Evolutionary conservation across 1,284 basidiomycete species (phyloP), one percentile per base, ranked within the genome.

Genomic region (Moesziomyces sp.): DNA sequence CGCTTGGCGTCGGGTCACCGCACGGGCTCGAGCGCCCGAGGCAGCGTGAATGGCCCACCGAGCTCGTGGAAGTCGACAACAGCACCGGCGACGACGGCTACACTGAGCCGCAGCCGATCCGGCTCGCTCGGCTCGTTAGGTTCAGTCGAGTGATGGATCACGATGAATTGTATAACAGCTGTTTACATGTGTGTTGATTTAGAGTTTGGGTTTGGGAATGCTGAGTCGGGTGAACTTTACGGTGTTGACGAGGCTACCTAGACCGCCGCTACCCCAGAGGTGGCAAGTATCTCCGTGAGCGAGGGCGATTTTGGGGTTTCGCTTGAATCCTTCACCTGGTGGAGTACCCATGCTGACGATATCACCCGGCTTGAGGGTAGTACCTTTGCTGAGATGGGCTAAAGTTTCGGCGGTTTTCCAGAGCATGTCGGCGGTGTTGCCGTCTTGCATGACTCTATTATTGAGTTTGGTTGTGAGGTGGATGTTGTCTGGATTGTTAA

Each of bases 331-430:
- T 33, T 93, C 91, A 24, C 92, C 85, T 1, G 83, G 76, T 2
- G 55, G 69, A 4, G 75, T 80, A 1, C 68, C 77, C 49, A 92
- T 94, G 77, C 93, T 87, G 77, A 94, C 91, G 67, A 94, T 86
- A 0, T 91, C 90, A 1, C 93, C 94, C 0, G 92, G 89, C 66
- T 90, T 88, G 24, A 97, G 89, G 0, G 93, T 96, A 5, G 93
- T 93, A 1, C 91, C 93, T 33, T 54, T 64, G 24, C 60, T 66
- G 14, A 79, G 43, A 45, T 74, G 58, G 6, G 58, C 50, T 7
- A 79, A 35, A 0, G 77, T 79, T 58, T 79, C 77, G 7, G 81
- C 61, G 26, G 81, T 67, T 46, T 75, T 58, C 49, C 69, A 76
- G 19, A 83, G 80, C 77, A 83, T 70, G 33, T 78, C 64, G 3